A percentile compares a stretch with the other conserved stretches of the same genome.
Evolutionary conservation across 2,329 filamentous ascomycete species (phyloP).

Genomic region (Colletotrichum echinochloae): DNA sequence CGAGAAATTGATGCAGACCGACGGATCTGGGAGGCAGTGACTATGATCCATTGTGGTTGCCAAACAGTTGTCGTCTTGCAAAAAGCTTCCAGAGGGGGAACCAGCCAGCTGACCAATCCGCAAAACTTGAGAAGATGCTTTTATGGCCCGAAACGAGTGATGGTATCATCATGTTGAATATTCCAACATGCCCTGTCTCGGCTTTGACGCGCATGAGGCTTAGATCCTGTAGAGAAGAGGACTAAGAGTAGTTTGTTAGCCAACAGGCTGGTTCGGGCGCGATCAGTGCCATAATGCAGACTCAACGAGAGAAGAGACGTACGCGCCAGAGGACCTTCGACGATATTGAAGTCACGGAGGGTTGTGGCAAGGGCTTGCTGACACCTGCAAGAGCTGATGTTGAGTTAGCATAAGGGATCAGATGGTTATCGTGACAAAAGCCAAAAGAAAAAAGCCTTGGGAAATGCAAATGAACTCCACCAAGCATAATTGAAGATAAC

Average conservation of each 20-base stretch:
- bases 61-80: slow-evolving; percentile 4
- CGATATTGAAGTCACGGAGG: slow-evolving; percentile 1
- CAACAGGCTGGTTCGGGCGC: slow-evolving; percentile 4
- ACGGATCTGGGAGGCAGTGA: slow-evolving; percentile 8
- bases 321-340: background rate
- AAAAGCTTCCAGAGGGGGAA: slow-evolving; percentile 21
- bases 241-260: background rate
- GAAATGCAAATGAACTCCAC: slow-evolving; percentile 2
- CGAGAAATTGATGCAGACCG: background rate
- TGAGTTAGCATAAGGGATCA: slow-evolving; percentile 23
- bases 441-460: slow-evolving; percentile 21
- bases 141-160: background rate
- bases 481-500: slow-evolving; percentile 22
- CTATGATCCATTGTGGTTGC: background rate
- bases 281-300: slow-evolving; percentile 2
- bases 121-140: background rate
- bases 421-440: slow-evolving; percentile 28
- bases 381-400: slow-evolving; percentile 31
- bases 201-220: slow-evolving; percentile 13
- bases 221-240: background rate
- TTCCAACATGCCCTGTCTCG: slow-evolving; percentile 9
- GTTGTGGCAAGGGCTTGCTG: slow-evolving; percentile 23
- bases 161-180: slow-evolving; percentile 1
- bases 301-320: background rate
- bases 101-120: background rate